Conservation (phyloP, 2,329 filamentous ascomycete species). For the Keithomyces neogunnii region DNA sequence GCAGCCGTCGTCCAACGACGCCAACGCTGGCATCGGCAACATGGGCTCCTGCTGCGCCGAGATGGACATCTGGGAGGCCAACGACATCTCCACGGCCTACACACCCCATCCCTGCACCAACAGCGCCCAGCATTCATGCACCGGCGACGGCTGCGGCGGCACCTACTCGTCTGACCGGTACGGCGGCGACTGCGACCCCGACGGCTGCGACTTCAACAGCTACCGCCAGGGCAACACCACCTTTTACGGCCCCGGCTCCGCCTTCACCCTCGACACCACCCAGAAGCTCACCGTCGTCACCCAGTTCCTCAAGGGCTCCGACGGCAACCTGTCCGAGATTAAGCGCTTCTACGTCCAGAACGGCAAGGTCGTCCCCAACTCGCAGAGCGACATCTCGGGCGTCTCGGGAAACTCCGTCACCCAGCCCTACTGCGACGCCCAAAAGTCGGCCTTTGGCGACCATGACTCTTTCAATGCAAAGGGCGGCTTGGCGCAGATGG, state of each 20-base stretch:
- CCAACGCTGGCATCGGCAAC: conserved; percentile 43
- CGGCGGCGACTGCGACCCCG: conserved; percentile 55
- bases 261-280: conserved; percentile 49
- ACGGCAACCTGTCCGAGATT: conserved; percentile 50
- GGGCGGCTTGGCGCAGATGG: conserved; percentile 52
- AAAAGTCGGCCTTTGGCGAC: conserved; percentile 51
- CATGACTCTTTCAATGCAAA: conserved; percentile 41
- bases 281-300: conserved; percentile 57
- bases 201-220: conserved; percentile 63
- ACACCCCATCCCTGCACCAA: conserved; percentile 57
- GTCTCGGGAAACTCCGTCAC: conserved; percentile 42
- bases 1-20: conserved; percentile 41
- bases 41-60: conserved; percentile 53
- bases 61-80: conserved; percentile 59
- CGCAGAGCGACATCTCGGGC: conserved; percentile 29
- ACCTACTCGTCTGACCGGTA: conserved; percentile 47
- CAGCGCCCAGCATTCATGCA: conserved; percentile 42
- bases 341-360: conserved; percentile 58
- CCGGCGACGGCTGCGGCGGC: conserved; percentile 42
- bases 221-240: conserved; percentile 56
- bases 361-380: conserved; percentile 49
- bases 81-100: conserved; percentile 53
- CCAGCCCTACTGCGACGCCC: conserved; percentile 45
- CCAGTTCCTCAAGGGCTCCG: conserved; percentile 44
- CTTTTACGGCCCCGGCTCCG: conserved; percentile 51